Conservation (phyloP, 2,329 filamentous ascomycete species). For the Mollisia scopiformis region DNA sequence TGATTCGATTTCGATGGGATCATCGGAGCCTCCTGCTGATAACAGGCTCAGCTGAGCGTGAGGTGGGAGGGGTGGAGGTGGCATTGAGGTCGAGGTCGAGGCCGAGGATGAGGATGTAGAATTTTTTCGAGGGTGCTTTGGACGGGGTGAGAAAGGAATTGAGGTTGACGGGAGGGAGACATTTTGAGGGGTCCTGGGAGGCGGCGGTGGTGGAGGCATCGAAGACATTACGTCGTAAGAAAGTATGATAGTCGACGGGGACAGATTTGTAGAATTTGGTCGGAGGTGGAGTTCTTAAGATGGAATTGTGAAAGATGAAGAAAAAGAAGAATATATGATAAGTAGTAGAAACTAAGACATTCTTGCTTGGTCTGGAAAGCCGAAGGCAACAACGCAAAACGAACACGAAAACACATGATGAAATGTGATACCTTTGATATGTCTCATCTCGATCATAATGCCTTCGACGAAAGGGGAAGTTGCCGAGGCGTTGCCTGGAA, state of each 20-base stretch:
- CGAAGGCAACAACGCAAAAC: neutral
- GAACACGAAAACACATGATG: conserved; percentile 6
- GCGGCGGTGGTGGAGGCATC: neutral
- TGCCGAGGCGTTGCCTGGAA: conserved; percentile 8
- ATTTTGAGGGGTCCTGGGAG: conserved; percentile 1
- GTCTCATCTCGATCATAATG: conserved; percentile 1
- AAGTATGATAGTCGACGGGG: neutral
- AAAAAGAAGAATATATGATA: neutral
- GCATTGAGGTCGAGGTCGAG: neutral
- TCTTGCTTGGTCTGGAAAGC: neutral
- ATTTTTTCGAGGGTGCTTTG: neutral
- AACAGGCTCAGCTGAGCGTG: neutral
- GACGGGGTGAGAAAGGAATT: neutral
- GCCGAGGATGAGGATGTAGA: neutral
- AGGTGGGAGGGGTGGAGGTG: conserved; percentile 3
- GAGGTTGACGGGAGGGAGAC: neutral
- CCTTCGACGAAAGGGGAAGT: neutral
- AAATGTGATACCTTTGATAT: neutral
- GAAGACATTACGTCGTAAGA: neutral
- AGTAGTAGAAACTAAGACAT: neutral
- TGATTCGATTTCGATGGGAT: neutral
- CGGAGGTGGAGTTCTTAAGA: too few species aligned
- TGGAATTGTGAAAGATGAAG: too few species aligned
- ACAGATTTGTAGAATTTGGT: neutral
- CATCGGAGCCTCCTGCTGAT: neutral